Conservation (phyloP, 164 flowering plant genomes). For the Umbellularia californica region DNA sequence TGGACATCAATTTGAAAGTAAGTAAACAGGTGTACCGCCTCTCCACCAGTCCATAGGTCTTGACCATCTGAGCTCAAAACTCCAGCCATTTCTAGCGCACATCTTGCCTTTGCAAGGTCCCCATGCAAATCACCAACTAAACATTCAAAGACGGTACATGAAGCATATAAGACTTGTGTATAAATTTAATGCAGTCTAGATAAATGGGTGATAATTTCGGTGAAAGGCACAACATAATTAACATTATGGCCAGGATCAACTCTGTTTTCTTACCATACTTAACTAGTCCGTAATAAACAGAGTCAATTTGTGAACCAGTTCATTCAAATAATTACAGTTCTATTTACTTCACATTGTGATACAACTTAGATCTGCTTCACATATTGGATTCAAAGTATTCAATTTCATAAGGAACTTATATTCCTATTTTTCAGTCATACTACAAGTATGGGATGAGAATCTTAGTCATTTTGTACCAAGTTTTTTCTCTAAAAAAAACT, state of each 20-base stretch:
- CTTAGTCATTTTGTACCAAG: too few species aligned
- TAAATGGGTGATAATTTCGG: not conserved
- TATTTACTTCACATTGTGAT: too few species aligned
- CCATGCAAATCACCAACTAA: slow-evolving; percentile 97
- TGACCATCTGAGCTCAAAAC: slow-evolving; percentile 72
- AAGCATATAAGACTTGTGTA: not conserved
- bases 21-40: slow-evolving; percentile 45
- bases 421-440: too few species aligned
- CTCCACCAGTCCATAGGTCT: slow-evolving; percentile 81
- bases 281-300: too few species aligned
- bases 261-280: not conserved
- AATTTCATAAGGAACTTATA: too few species aligned
- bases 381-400: too few species aligned
- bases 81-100: slow-evolving; percentile 85
- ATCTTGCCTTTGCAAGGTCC: slow-evolving; percentile 70
- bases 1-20: not conserved
- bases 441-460: too few species aligned
- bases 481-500: too few species aligned
- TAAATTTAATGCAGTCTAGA: too few species aligned
- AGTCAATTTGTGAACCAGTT: too few species aligned
- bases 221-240: not conserved
- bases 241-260: not conserved
- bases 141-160: slow-evolving; percentile 1
- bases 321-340: too few species aligned
- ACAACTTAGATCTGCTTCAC: too few species aligned